Conservation (phyloP, 805 yeast species). For the Brettanomyces custersianus region DNA sequence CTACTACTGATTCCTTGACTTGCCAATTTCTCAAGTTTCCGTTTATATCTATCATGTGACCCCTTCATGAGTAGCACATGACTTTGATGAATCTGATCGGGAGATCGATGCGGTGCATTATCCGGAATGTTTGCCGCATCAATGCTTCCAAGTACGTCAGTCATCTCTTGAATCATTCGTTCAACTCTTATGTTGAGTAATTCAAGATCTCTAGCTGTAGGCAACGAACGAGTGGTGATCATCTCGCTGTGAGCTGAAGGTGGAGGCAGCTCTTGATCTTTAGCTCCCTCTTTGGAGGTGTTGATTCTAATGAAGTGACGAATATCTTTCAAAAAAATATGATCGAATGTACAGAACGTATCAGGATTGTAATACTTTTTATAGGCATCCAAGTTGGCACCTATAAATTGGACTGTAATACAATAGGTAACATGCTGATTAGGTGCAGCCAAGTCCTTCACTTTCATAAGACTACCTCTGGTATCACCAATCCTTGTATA, state of each 20-base stretch:
- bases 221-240: neutral
- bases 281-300: neutral
- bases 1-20: too few species aligned
- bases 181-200: too few species aligned
- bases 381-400: constrained; percentile 26
- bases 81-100: too few species aligned
- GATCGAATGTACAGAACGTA: constrained; percentile 12
- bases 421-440: constrained; percentile 39
- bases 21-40: too few species aligned
- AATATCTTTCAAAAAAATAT: constrained; percentile 14
- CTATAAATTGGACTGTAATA: constrained; percentile 47
- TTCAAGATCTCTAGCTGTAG: constrained; percentile 8
- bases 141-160: too few species aligned
- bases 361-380: constrained; percentile 13
- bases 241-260: constrained; percentile 1
- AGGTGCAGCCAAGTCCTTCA: constrained; percentile 34
- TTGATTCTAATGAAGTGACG: constrained; percentile 15
- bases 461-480: constrained; percentile 43
- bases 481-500: constrained; percentile 42
- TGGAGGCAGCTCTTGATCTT: constrained; percentile 6
- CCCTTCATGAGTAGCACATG: too few species aligned
- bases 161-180: too few species aligned
- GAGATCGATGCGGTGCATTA: too few species aligned
- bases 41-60: too few species aligned
- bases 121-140: too few species aligned